These are phyloP conservation scores for Eragrostis curvula DNA, from an alignment of 176 grass and related monocot genomes.

Conservation along the genomic window DNA sequence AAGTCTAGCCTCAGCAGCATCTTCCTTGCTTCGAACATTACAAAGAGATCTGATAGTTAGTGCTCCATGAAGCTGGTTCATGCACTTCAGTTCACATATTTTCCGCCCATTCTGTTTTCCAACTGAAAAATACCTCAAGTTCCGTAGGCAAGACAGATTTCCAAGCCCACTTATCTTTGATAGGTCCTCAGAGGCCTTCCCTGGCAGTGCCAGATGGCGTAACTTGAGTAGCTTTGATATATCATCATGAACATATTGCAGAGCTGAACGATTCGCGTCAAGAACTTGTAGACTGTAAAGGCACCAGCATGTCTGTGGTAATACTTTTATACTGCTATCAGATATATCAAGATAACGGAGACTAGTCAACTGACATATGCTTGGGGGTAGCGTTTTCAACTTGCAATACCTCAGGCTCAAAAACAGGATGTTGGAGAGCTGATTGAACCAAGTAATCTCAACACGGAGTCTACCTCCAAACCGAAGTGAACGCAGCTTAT, in stretches of 20 bases:
- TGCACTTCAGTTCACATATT: conserved; percentile 44
- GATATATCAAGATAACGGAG: conserved; percentile 42
- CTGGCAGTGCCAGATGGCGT: background rate
- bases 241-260: background rate
- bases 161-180: conserved; percentile 43
- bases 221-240: background rate
- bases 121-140: conserved; percentile 30
- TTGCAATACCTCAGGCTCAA: conserved; percentile 7
- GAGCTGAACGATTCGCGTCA: no score
- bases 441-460: background rate
- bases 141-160: conserved; percentile 41
- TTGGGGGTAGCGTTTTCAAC: conserved; percentile 22
- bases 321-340: background rate
- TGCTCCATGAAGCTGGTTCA: conserved; percentile 44
- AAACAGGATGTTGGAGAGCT: conserved; percentile 12
- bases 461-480: background rate
- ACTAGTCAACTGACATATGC: conserved; percentile 32
- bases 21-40: background rate
- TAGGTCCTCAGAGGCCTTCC: background rate
- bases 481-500: conserved; percentile 5
- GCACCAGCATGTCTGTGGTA: conserved; percentile 15
- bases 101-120: conserved; percentile 1
- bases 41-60: conserved; percentile 14
- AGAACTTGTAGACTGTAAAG: conserved; percentile 37
- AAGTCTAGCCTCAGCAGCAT: conserved; percentile 46